Conservation (phyloP, 768 basidiomycete species). For the Holtermannia corniformis region DNA sequence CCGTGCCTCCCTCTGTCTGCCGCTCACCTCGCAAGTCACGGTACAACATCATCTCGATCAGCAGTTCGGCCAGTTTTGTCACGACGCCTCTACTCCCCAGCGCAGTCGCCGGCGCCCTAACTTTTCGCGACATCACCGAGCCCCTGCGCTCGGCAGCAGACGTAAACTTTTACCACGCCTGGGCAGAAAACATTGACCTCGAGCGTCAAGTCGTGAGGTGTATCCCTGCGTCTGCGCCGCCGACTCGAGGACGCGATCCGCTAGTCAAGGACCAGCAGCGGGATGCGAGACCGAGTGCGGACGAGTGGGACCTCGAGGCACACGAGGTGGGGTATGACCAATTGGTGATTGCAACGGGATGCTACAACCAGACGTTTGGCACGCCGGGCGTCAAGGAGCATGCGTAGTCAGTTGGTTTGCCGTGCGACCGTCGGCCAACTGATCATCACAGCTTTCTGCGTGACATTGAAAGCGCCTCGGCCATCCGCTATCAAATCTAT, state of each 20-base stretch:
- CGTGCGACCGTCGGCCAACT: too few relatives aligned
- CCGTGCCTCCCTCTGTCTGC: background rate
- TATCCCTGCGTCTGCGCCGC: constrained; percentile 9
- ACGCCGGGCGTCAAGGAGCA: constrained; percentile 44
- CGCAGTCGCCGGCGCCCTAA: constrained; percentile 74
- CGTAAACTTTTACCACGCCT: constrained; percentile 45
- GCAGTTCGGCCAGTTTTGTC: constrained; percentile 21
- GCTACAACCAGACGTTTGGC: constrained; percentile 60
- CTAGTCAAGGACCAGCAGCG: constrained; percentile 10
- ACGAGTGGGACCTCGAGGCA: constrained; percentile 44
- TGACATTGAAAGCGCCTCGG: constrained; percentile 64
- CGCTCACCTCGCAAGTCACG: background rate
- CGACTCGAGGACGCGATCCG: constrained; percentile 9
- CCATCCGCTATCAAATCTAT: constrained; percentile 61
- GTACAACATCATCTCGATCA: constrained; percentile 22
- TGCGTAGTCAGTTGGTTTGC: constrained; percentile 1
- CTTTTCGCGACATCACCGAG: constrained; percentile 70
- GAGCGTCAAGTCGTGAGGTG: constrained; percentile 18
- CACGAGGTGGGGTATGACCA: constrained; percentile 60
- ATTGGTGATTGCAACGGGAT: constrained; percentile 73
- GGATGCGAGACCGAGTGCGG: constrained; percentile 7
- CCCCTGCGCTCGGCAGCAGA: constrained; percentile 49
- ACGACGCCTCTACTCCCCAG: constrained; percentile 53
- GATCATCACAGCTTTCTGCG: constrained; percentile 57
- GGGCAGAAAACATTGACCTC: constrained; percentile 36